phyloP scores from a whole-genome alignment of 805 yeast genomes.

The Kodamaea restingae region DNA sequence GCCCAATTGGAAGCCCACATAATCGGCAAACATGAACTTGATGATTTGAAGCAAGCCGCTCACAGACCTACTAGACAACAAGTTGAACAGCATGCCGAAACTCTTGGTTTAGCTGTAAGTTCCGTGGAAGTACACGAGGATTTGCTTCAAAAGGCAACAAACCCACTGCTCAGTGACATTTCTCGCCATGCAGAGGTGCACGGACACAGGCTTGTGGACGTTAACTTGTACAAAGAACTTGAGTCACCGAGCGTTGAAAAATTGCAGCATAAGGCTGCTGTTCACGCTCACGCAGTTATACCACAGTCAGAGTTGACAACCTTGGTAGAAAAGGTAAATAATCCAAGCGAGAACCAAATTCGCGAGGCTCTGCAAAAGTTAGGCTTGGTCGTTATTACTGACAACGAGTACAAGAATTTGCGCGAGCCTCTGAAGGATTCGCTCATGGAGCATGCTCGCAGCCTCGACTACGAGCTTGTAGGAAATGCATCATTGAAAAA shows the following conservation, averaged over 20 bases:
- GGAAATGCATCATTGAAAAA: constrained; percentile 13
- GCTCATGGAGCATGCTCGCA: constrained; percentile 1
- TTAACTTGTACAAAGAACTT: constrained; percentile 7
- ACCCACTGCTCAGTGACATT: constrained; percentile 16
- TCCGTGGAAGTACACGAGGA: constrained; percentile 6
- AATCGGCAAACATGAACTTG: constrained; percentile 13
- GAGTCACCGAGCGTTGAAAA: constrained; percentile 7
- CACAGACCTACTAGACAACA: constrained; percentile 19
- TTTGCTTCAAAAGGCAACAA: constrained; percentile 10
- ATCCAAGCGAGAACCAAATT: constrained; percentile 9
- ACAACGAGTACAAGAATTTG: constrained; percentile 11
- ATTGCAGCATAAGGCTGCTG: constrained; percentile 10
- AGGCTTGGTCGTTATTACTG: constrained; percentile 12
- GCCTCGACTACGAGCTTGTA: constrained; percentile 3
- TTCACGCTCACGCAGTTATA: constrained; percentile 8
- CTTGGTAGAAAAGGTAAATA: constrained; percentile 9
- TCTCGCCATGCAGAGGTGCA: constrained; percentile 13
- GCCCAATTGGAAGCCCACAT: constrained; percentile 15
- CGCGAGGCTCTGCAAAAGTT: constrained; percentile 2
- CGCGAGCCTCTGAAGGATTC: constrained; percentile 9
- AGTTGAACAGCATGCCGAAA: constrained; percentile 13
- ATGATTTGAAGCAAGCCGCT: constrained; percentile 12
- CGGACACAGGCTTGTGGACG: constrained; percentile 7
- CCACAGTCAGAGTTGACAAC: constrained; percentile 3
- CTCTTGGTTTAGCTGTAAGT: constrained; percentile 7